Evolutionary conservation across 1,284 basidiomycete species (phyloP).

Genomic region (Trametes sp.): DNA sequence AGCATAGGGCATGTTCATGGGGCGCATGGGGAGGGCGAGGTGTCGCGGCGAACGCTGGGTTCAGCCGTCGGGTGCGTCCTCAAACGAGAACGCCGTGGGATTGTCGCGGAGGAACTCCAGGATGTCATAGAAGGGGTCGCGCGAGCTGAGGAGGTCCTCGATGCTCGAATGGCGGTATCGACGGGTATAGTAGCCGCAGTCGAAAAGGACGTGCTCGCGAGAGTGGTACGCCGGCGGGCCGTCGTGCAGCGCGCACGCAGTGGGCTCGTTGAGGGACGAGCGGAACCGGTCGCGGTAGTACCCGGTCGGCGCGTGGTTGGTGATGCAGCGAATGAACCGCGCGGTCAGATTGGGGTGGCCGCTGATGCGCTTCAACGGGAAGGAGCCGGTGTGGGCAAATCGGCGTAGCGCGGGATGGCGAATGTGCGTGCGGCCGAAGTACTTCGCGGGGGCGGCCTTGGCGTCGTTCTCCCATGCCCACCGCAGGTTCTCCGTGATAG

Average conservation of each 20-base stretch:
- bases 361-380: conserved; percentile 6
- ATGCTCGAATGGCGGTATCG: background rate
- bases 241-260: background rate
- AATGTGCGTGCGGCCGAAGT: background rate
- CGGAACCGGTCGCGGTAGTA: conserved; percentile 6
- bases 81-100: conserved; percentile 7
- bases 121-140: background rate
- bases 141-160: conserved; percentile 1
- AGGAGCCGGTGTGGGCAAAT: background rate
- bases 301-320: conserved; percentile 11
- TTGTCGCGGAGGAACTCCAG: background rate
- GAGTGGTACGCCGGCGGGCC: conserved; percentile 1
- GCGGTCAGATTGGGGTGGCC: conserved; percentile 1
- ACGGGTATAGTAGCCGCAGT: conserved; percentile 3
- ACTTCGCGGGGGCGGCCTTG: background rate
- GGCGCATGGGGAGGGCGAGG: too few species aligned
- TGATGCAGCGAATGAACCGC: conserved; percentile 11
- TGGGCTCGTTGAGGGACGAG: background rate
- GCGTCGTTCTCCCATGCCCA: background rate
- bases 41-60: too few species aligned
- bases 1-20: too few species aligned
- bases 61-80: background rate
- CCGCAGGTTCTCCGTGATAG: background rate
- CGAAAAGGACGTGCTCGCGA: background rate
- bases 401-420: conserved; percentile 2